phyloP scores from a whole-genome alignment of 495 filamentous ascomycete genomes.

The Penicillium robsamsonii region DNA sequence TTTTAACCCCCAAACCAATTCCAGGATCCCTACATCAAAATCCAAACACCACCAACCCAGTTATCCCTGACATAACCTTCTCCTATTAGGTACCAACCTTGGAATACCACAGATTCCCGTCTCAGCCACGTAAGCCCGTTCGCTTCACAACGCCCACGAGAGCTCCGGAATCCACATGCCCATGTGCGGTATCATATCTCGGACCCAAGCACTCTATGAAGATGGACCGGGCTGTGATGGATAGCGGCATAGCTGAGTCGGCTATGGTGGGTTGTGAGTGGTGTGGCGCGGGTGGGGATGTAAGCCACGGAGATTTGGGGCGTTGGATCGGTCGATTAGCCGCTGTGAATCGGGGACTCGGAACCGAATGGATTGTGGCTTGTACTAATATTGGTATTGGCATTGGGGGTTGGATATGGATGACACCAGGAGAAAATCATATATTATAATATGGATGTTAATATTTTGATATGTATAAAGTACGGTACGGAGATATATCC shows the following conservation, averaged over 20 bases:
- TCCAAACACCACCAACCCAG: neutral
- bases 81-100: conserved; percentile 8
- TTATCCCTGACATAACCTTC: conserved; percentile 26
- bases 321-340: conserved; percentile 19
- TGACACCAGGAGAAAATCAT: too few relatives aligned
- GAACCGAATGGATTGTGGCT: neutral
- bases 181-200: conserved; percentile 26
- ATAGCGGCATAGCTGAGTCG: conserved; percentile 15
- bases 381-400: neutral
- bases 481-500: too few relatives aligned
- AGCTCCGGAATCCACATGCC: neutral
- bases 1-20: too few relatives aligned
- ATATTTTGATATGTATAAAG: too few relatives aligned
- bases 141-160: conserved; percentile 18
- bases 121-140: conserved; percentile 14
- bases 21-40: neutral
- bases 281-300: conserved; percentile 22
- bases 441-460: too few relatives aligned
- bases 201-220: too few relatives aligned
- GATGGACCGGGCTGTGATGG: neutral
- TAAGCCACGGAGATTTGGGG: conserved; percentile 14
- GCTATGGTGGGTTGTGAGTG: conserved; percentile 25
- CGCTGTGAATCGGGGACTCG: neutral
- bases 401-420: too few relatives aligned
- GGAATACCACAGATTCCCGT: conserved; percentile 1